A percentile compares a stretch with the other conserved stretches of the same genome.
Conservation (phyloP, 2,329 filamentous ascomycete genomes). For the Penicillium aurantiogriseum region DNA sequence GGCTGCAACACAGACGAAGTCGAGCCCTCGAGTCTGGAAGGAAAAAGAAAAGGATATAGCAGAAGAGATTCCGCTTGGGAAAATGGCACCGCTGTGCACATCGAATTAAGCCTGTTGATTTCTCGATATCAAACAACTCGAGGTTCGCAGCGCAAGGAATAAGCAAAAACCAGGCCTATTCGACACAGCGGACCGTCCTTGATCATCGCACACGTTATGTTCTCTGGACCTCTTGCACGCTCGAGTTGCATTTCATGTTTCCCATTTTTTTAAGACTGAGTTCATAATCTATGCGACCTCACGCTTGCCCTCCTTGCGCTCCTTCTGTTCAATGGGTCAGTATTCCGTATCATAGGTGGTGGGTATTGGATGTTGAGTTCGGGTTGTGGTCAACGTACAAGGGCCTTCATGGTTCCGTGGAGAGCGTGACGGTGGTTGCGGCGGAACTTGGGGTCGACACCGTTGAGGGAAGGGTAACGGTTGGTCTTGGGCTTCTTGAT, state of each 20-base stretch:
- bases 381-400: conserved; percentile 63
- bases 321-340: conserved; percentile 68
- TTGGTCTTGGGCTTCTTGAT: conserved; percentile 99
- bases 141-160: conserved; percentile 25
- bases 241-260: conserved; percentile 29
- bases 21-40: conserved; percentile 6
- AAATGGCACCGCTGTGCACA: conserved; percentile 23
- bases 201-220: conserved; percentile 37
- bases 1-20: conserved; percentile 8
- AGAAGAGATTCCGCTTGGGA: conserved; percentile 16
- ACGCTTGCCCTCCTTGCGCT: conserved; percentile 93
- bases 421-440: conserved; percentile 99
- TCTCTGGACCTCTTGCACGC: conserved; percentile 35
- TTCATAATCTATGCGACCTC: conserved; percentile 67
- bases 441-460: conserved; percentile 99
- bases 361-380: background rate
- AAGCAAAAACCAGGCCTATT: conserved; percentile 30
- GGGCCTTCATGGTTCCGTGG: conserved; percentile 95
- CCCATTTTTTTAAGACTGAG: conserved; percentile 30
- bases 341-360: conserved; percentile 1
- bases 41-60: conserved; percentile 4
- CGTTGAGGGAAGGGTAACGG: conserved; percentile 97
- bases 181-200: conserved; percentile 28
- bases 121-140: conserved; percentile 29
- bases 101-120: conserved; percentile 33